Evolutionary conservation across 2,329 filamentous ascomycete species (phyloP).

Genomic region (Cordyceps fumosorosea): DNA sequence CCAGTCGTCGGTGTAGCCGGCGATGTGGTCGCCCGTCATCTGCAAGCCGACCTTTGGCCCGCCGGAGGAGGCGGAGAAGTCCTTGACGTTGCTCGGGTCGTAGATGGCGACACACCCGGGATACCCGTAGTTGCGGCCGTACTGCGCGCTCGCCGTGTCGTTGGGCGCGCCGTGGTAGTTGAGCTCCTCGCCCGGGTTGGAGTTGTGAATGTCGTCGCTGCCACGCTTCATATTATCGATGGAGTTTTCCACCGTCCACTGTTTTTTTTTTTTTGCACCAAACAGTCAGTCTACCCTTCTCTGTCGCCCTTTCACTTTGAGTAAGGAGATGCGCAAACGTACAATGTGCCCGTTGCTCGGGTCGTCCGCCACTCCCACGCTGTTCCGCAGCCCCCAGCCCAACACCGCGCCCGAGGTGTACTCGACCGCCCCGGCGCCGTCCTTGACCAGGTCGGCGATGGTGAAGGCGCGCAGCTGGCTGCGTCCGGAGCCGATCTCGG

Average conservation of each 20-base stretch:
- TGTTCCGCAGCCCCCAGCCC: constrained; percentile 64
- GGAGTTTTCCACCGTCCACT: constrained; percentile 59
- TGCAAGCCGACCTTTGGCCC: constrained; percentile 16
- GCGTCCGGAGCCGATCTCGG: constrained; percentile 43
- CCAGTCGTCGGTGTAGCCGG: constrained; percentile 18
- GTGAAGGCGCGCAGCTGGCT: constrained; percentile 52
- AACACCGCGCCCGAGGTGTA: constrained; percentile 39
- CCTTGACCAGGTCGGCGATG: constrained; percentile 23
- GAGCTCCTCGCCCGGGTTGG: constrained; percentile 66
- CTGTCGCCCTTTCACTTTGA: neutral
- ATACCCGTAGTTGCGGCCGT: constrained; percentile 53
- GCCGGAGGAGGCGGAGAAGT: constrained; percentile 22
- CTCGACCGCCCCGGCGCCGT: constrained; percentile 20
- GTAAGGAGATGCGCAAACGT: constrained; percentile 10
- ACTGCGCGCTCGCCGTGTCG: constrained; percentile 16
- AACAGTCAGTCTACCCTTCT: neutral
- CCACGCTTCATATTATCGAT: constrained; percentile 52
- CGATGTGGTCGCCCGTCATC: constrained; percentile 21
- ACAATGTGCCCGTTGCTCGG: constrained; percentile 38
- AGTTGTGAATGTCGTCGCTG: constrained; percentile 51
- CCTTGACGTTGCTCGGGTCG: constrained; percentile 28
- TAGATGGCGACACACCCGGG: constrained; percentile 57
- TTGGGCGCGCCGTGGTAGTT: constrained; percentile 59
- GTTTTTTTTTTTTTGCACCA: too few species aligned
- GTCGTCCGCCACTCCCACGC: constrained; percentile 59